Evolutionary conservation across 1,139 yeast genomes (phyloP), one percentile per base, ranked within the genome.

Genomic region (Blastobotrys buckinghamii): DNA sequence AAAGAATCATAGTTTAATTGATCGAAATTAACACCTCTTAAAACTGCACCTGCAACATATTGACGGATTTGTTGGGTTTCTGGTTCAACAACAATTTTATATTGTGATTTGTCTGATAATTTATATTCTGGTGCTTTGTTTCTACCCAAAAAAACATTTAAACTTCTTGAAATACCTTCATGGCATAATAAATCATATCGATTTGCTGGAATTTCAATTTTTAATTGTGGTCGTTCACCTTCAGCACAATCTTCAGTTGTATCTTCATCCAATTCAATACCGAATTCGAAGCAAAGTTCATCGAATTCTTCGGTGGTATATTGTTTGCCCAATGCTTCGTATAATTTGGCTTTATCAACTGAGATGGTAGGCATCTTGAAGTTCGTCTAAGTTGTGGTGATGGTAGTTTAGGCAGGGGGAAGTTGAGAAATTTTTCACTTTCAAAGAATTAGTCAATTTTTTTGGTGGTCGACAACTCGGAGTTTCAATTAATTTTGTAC

Each of bases 181-280:
- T 89, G 84, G 74, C 98, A 94, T 59, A 94, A 81, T 92, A 94
- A 82, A 67, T 92, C 99, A 64, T 92, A 94, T 73, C 98, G 65
- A 72, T 94, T 94, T 55, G 99, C 99, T 50, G 97, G 97, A 57
- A 94, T 83, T 68, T 94, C 99, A 63, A 94, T 89, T 72, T 94
- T 94, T 62, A 88, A 77, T 70, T 90, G 95, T 20, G 99, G 97
- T 68, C 97, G 87, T 71, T 90, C 97, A 53, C 81, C 83, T 42
- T 55, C 56, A 36, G 58, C 45, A 54, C 63, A 49, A 19, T 48
- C 53, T 38, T 58, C 59, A 33, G 62, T 58, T 60, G 86, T 81
- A 67, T 94, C 98, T 72, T 94, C 98, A 67, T 94, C 99, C 57
- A 94, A 77, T 72, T 94, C 99, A 59, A 94, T 82, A 60, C 99